Evolutionary conservation across 1,284 basidiomycete species (phyloP), one percentile per base, ranked within the genome.

Genomic region (Melanopsichium pennsylvanicum): DNA sequence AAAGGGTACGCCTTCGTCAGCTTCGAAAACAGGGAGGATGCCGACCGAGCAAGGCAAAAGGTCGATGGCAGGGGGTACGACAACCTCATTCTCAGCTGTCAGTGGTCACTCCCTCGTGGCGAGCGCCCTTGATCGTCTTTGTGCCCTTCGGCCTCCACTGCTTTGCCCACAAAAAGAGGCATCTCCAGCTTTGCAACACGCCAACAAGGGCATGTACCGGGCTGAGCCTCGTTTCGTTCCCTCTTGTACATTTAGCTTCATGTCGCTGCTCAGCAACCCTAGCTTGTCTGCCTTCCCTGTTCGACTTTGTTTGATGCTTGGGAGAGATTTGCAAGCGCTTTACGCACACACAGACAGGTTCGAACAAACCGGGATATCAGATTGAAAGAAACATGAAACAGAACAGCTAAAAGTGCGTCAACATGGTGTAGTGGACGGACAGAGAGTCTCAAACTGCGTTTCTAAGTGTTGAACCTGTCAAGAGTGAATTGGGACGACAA

Each of bases 1-100:
- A 97, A 97, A 83, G 95, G 96, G 60, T 96, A 95, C 82, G 93
- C 93, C 15, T 93, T 93, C 72, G 93, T 97, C 74, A 92, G 90
- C 82, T 98, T 97, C 79, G 94, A 97, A 81, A 89, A 89, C 31
- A 85, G 86, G 75, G 85, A 86, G 19, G 84, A 86, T 42, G 96
- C 92, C 22, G 91, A 96, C 83, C 86, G 84, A 74, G 96, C 96
- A 35, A 89, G 97, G 84, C 88, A 91, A 79, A 97, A 93, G 84
- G 88, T 95, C 76, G 87, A 99, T 79, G 96, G 96, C 23, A 87
- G 88, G 79, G 93, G 92, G 80, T 93, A 93, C 76, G 90, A 92
- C 80, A 93, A 91, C 81, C 83, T 93, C 63, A 93, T 93, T 76
- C 81, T 93, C 78, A 91, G 87, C 77, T 89, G 92, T 45, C 89